Evolutionary conservation across 176 grass and related monocot species (phyloP).

Genomic region (Phoenix roebelenii): DNA sequence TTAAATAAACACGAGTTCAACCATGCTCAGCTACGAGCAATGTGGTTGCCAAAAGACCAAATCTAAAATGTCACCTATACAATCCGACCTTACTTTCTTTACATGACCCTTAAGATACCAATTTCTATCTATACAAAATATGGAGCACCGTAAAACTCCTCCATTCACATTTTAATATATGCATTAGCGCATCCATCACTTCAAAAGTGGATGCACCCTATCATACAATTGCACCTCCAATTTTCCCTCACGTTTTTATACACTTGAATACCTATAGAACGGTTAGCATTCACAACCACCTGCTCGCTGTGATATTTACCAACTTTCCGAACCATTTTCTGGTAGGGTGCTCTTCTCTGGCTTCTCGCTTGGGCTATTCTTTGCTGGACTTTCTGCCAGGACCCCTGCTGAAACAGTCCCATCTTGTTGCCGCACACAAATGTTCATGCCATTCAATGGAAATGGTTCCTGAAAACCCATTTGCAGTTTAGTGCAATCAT

Average conservation of each 20-base stretch:
- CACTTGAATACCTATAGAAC: slow-evolving; percentile 21
- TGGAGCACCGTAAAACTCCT: too few species aligned
- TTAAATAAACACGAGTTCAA: too few species aligned
- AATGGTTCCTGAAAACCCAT: slow-evolving; percentile 11
- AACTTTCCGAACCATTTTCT: slow-evolving; percentile 1
- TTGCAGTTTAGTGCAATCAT: neutral
- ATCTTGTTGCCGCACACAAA: slow-evolving; percentile 11
- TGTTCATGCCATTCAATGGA: slow-evolving; percentile 3
- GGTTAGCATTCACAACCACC: slow-evolving; percentile 6
- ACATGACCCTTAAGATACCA: too few species aligned
- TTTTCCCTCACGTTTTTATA: slow-evolving; percentile 19
- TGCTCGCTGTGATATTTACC: neutral
- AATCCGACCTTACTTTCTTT: too few species aligned
- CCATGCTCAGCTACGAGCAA: too few species aligned
- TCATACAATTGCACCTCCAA: slow-evolving; percentile 20
- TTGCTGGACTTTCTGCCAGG: slow-evolving; percentile 3
- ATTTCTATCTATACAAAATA: too few species aligned
- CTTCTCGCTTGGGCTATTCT: slow-evolving; percentile 1
- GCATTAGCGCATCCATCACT: slow-evolving; percentile 6
- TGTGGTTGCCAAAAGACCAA: too few species aligned
- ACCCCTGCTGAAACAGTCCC: neutral
- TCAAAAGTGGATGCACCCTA: slow-evolving; percentile 4
- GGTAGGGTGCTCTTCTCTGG: neutral
- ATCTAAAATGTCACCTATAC: too few species aligned
- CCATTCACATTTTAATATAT: too few species aligned